Evolutionary conservation across 2,329 filamentous ascomycete species (phyloP), one percentile per base, ranked within the genome.

Genomic region (Hymenoscyphus scutula): DNA sequence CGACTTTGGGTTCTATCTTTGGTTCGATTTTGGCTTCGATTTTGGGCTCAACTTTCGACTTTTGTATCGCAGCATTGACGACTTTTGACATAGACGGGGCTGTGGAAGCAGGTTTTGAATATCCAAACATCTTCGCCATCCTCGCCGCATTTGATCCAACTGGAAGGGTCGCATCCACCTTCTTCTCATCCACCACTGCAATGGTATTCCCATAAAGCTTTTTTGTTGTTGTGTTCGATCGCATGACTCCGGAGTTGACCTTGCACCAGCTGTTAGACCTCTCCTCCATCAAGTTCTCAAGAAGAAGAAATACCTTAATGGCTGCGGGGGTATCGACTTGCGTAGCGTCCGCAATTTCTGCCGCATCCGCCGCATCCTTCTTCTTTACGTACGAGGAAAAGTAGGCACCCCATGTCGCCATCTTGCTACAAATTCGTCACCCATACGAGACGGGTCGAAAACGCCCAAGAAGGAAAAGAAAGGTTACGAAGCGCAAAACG

Each of bases 371-470:
- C 29, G 41, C 38, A 10, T 64, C 59, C 41, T 58, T 59, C 53
- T 65, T 65, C 61, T 67, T 68, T n/a, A 66, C 64, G 58, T 65
- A 66, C 5, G 62, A 65, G 19, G 55, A 32, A 23, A 69, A 67
- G 54, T 69, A 69, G 19, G 64, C 30, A 15, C 67, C 67, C 67
- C 67, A 69, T 29, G 67, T 68, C 51, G 67, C 61, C 66, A 68
- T 65, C 29, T 30, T 41, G 5, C 23, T 23, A 8, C 3, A 29
- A 15, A 10, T 29, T 34, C 25, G 17, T 59, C 38, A 30, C 51
- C 25, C 56, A 58, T 58, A 29, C 56, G 56, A 58, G 27, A 19
- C n/a, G 41, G 41, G n/a, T 23, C 23, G 41, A 25, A 23, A 23
- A 23, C n/a, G 41, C 41, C 41, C 41, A 19, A 48, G 23, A 48